These are phyloP conservation scores for Plasmodium billcollinsi DNA, from an alignment of 169 alveolate species.

Conservation along the genomic window DNA sequence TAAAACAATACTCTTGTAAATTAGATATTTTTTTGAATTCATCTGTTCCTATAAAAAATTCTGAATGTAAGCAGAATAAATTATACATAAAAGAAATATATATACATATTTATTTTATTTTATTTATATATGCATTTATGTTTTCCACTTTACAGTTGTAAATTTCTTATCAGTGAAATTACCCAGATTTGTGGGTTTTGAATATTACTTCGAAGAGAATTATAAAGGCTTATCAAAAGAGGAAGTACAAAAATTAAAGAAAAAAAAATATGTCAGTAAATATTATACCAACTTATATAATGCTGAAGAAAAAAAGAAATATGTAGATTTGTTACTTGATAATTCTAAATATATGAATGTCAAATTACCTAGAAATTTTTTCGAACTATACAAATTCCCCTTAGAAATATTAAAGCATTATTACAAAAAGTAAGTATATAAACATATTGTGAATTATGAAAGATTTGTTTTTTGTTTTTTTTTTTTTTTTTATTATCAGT, in stretches of 20 bases:
- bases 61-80: constrained; percentile 18
- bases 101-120: neutral
- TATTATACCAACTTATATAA: constrained; percentile 54
- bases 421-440: constrained; percentile 50
- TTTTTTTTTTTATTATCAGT: neutral
- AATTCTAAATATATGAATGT: constrained; percentile 74
- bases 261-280: constrained; percentile 64
- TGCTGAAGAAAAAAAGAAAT: constrained; percentile 35
- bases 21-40: constrained; percentile 46
- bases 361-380: constrained; percentile 38
- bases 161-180: constrained; percentile 54
- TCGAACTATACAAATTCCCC: constrained; percentile 60
- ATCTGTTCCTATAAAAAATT: constrained; percentile 29
- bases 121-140: neutral
- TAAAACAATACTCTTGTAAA: constrained; percentile 66
- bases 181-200: constrained; percentile 73
- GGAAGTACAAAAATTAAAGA: constrained; percentile 34
- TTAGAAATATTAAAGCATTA: constrained; percentile 34
- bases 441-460: neutral
- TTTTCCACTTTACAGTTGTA: constrained; percentile 5
- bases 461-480: neutral
- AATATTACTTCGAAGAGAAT: constrained; percentile 67
- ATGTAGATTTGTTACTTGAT: constrained; percentile 52
- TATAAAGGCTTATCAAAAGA: constrained; percentile 55
- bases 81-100: neutral